Conservation (phyloP, 306 rosid genomes). For the apple (Malus domestica) region DNA sequence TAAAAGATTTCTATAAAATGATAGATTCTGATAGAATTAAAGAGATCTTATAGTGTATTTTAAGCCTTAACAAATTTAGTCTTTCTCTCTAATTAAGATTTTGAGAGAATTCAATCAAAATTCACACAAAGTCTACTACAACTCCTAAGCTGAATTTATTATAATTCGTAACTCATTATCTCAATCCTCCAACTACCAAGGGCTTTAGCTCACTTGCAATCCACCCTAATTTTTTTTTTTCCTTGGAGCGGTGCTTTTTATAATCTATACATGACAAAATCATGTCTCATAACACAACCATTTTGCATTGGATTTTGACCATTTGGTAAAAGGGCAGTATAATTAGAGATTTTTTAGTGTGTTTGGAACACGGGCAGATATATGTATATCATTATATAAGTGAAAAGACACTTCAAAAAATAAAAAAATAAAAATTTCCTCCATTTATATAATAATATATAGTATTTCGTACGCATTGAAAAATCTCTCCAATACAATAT, state of each 20-base stretch:
- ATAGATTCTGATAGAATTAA: background rate
- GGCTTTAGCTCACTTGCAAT: background rate
- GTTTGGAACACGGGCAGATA: rapidly evolving
- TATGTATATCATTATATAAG: too few relatives aligned
- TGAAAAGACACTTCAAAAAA: too few relatives aligned
- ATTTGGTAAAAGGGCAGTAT: background rate
- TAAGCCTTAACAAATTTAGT: background rate
- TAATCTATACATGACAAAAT: background rate
- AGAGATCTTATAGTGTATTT: background rate
- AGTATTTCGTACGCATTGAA: too few relatives aligned
- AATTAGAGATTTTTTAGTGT: too few relatives aligned
- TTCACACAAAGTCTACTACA: background rate
- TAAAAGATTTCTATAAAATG: too few relatives aligned
- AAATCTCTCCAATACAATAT: background rate
- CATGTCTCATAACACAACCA: background rate
- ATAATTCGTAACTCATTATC: too few relatives aligned
- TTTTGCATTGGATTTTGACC: background rate
- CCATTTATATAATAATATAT: too few relatives aligned
- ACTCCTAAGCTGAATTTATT: background rate
- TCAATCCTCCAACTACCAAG: too few relatives aligned
- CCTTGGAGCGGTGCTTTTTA: background rate
- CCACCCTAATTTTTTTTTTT: background rate
- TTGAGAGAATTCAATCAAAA: background rate
- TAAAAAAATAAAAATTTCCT: too few relatives aligned
- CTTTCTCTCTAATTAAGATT: too few relatives aligned